phyloP scores from a whole-genome alignment of 2,329 filamentous ascomycete genomes.

The Waltergamsia citrina region DNA sequence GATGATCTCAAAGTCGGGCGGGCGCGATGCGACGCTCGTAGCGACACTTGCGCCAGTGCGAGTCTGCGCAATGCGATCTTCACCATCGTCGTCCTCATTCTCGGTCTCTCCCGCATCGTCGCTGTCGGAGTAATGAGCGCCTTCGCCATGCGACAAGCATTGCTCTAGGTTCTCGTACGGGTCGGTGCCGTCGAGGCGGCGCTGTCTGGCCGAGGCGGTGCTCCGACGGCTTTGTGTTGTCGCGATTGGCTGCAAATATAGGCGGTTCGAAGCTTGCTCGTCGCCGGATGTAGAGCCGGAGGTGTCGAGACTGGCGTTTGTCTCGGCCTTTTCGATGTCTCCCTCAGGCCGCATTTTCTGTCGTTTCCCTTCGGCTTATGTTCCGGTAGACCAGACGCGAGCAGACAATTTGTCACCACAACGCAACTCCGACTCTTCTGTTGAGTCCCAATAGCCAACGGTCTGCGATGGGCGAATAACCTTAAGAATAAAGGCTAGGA shows the following conservation, averaged over 20 bases:
- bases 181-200: slow-evolving; percentile 13
- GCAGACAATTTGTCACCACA: no score
- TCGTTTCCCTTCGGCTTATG: no score
- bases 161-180: slow-evolving; percentile 25
- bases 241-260: slow-evolving; percentile 4
- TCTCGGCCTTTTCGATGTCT: background rate
- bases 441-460: no score
- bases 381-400: no score
- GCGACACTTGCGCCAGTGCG: slow-evolving; percentile 30
- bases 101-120: no score
- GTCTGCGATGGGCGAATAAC: no score
- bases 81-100: background rate
- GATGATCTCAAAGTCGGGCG: slow-evolving; percentile 62
- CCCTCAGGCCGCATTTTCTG: no score
- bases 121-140: slow-evolving; percentile 26
- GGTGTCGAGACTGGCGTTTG: background rate
- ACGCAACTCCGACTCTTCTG: no score
- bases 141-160: slow-evolving; percentile 23
- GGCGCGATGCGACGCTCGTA: slow-evolving; percentile 29
- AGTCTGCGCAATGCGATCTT: slow-evolving; percentile 22
- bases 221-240: slow-evolving; percentile 10
- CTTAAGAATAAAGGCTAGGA: no score
- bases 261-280: background rate
- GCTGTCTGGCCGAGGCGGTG: slow-evolving; percentile 6
- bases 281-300: background rate